Percentiles rank a stretch among this genome's conserved stretches.
Evolutionary conservation across 257 asterid species (phyloP).

Genomic region (Misopates orontium): DNA sequence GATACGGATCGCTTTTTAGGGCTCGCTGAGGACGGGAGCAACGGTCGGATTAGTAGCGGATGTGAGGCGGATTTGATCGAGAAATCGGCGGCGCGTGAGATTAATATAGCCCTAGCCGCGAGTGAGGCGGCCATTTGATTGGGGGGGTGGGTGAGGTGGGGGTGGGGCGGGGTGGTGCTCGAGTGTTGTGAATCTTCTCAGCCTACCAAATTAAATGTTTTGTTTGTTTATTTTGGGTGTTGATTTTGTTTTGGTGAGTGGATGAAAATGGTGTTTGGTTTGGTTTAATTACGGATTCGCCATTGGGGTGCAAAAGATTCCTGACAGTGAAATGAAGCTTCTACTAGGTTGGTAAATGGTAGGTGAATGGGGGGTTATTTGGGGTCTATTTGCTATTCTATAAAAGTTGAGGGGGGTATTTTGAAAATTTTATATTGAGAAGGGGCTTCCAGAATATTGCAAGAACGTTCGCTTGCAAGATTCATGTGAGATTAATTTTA

Average conservation of each 20-base stretch:
- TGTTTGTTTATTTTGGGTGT: background rate
- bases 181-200: constrained; percentile 30
- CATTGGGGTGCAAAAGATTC: constrained; percentile 26
- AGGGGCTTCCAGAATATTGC: no score
- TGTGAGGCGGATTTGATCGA: constrained; percentile 44
- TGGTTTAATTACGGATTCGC: constrained; percentile 51
- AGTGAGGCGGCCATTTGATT: constrained; percentile 56
- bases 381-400: no score
- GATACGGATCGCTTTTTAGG: constrained; percentile 32
- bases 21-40: constrained; percentile 40
- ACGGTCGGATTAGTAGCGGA: constrained; percentile 49
- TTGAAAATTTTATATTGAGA: no score
- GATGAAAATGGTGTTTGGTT: constrained; percentile 30
- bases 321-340: background rate
- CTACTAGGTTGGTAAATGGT: no score
- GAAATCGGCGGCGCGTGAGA: constrained; percentile 57
- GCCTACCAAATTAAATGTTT: constrained; percentile 49
- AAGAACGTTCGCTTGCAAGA: no score
- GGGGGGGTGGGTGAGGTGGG: no score
- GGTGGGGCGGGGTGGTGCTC: constrained; percentile 21
- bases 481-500: no score
- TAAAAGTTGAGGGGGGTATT: no score
- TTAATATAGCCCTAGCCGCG: constrained; percentile 50
- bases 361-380: no score
- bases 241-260: constrained; percentile 22